phyloP scores from a whole-genome alignment of 2,329 filamentous ascomycete species.

The Diaporthe sp. region DNA sequence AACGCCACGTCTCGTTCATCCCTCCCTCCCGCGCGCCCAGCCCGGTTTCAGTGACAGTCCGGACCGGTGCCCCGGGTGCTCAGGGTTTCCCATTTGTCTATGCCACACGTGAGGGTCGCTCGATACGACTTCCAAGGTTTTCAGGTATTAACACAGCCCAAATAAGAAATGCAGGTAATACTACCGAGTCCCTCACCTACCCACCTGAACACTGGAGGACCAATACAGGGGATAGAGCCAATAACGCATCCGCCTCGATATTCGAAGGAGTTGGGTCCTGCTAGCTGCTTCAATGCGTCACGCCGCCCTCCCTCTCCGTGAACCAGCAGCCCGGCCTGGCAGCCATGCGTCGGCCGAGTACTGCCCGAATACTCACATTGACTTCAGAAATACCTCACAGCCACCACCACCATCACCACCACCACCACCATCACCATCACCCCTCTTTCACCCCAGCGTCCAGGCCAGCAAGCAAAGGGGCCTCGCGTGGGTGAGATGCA shows the following conservation, averaged over 20 bases:
- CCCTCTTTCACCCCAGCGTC: background rate
- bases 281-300: conserved; percentile 12
- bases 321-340: background rate
- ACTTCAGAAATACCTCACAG: conserved; percentile 19
- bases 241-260: background rate
- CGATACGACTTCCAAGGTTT: conserved; percentile 8
- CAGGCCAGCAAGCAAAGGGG: background rate
- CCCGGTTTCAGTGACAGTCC: background rate
- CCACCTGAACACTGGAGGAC: background rate
- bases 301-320: background rate
- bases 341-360: background rate
- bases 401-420: no score
- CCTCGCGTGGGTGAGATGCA: background rate
- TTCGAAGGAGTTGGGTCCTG: background rate
- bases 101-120: background rate
- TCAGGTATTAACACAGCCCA: background rate
- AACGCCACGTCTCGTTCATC: background rate
- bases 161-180: conserved; percentile 11
- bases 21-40: background rate
- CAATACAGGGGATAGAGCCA: background rate
- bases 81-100: background rate
- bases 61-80: conserved; percentile 11
- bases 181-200: background rate
- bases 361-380: background rate
- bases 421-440: background rate